These are phyloP conservation scores for Phoma sp. DNA, from an alignment of 2,329 filamentous ascomycete genomes.

Conservation along the genomic window DNA sequence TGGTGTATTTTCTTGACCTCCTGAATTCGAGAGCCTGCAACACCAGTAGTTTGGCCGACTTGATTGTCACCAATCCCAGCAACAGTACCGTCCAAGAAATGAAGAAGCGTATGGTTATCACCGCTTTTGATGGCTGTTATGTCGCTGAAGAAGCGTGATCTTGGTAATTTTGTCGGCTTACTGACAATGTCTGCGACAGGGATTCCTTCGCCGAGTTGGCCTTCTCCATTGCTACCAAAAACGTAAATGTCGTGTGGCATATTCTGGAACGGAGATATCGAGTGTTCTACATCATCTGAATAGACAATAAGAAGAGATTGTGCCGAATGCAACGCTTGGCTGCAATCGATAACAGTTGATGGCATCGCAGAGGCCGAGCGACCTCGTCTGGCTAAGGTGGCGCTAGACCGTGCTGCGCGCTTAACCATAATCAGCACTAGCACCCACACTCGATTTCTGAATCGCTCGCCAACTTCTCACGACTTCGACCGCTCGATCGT, in stretches of 20 bases:
- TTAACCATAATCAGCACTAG: background rate
- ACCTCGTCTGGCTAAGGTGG: background rate
- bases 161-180: conserved; percentile 22
- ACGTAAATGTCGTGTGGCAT: conserved; percentile 47
- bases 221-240: conserved; percentile 61
- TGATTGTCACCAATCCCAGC: conserved; percentile 70
- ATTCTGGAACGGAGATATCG: too few species aligned
- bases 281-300: too few species aligned
- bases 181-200: conserved; percentile 50
- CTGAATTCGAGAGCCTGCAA: background rate
- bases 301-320: too few species aligned
- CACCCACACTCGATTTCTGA: conserved; percentile 30
- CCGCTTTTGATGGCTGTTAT: conserved; percentile 63
- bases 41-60: conserved; percentile 46
- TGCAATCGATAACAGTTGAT: too few species aligned
- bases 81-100: conserved; percentile 65
- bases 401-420: background rate
- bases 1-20: background rate
- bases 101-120: conserved; percentile 84
- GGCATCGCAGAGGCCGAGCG: too few species aligned
- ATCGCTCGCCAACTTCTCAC: conserved; percentile 19
- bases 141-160: conserved; percentile 3
- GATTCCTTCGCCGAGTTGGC: conserved; percentile 57
- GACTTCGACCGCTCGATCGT: conserved; percentile 30
- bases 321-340: too few species aligned